Evolutionary conservation across 768 basidiomycete genomes (phyloP), one percentile per base, ranked within the genome.

Genomic region (Fibroporia radiculosa): DNA sequence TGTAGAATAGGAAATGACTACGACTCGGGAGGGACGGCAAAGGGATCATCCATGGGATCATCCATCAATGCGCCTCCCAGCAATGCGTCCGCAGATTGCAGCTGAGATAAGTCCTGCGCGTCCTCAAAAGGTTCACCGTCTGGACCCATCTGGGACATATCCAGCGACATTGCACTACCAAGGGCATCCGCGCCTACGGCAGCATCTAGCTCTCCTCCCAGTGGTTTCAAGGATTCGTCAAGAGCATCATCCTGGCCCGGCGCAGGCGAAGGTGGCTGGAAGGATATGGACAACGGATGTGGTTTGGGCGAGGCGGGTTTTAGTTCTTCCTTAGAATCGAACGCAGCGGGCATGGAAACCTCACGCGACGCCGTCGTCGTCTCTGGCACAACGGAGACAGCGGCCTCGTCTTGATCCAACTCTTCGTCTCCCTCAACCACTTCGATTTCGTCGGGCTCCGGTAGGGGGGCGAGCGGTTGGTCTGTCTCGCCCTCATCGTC

Each of bases 401-500:
- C 44, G 7, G 59, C 55, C 48, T 84, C 84, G 43, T 86, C 86
- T 49, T 78, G 74, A 44, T 85, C 83, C 60, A 81, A 72, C 44
- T 89, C 86, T 37, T 87, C 85, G 40, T 84, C 75, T n/a, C 70
- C 76, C 26, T 89, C 88, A 0, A 77, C 79, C 6, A 77, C 76
- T 59, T 90, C 87, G 20, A 80, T 76, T 52, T 89, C 87, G 45
- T 77, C 75, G 4, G 85, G 87, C 27, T 77, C 77, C 6, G 85
- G 88, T 33, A 91, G 68, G 14, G 88, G 88, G 1, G 79, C 88
- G 20, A 91, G 71, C 12, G 87, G 86, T 55, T 86, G 84, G 53
- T 91, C 85, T 0, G 68, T 76, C 50, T 80, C 83, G 40, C 76
- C 84, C 56, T 91, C 89, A 47, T 90, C 85, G 56, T 91, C 88